Conservation (phyloP, 495 filamentous ascomycete genomes). For the Neohortaea acidophila region DNA sequence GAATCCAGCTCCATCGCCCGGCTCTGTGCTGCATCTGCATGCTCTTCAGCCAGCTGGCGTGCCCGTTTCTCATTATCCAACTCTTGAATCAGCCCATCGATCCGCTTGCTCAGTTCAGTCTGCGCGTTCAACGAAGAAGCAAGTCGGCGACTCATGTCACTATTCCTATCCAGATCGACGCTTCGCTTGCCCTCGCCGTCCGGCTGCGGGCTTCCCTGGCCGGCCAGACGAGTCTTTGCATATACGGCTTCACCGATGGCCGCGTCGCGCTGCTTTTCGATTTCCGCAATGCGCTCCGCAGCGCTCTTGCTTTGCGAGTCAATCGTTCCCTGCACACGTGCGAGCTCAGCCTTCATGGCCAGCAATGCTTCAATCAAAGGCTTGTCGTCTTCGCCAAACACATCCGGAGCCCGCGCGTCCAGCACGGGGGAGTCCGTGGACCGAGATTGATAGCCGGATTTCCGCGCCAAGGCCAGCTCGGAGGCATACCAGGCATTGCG, state of each 20-base stretch:
- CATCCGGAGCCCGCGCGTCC: constrained; percentile 59
- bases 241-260: constrained; percentile 88
- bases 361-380: constrained; percentile 86
- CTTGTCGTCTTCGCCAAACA: constrained; percentile 76
- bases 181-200: constrained; percentile 46
- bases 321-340: constrained; percentile 70
- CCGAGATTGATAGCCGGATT: constrained; percentile 62
- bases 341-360: constrained; percentile 71
- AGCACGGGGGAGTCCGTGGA: constrained; percentile 58
- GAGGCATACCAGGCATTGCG: constrained; percentile 95
- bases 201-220: constrained; percentile 61
- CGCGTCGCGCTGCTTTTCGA: constrained; percentile 82
- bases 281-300: constrained; percentile 76
- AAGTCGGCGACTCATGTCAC: constrained; percentile 67
- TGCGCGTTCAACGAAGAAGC: constrained; percentile 65
- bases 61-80: constrained; percentile 66
- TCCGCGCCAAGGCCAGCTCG: constrained; percentile 75
- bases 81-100: constrained; percentile 52
- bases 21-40: constrained; percentile 63
- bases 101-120: constrained; percentile 52
- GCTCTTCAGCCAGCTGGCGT: constrained; percentile 75
- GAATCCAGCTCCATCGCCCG: constrained; percentile 66
- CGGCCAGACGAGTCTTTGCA: constrained; percentile 82
- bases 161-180: constrained; percentile 45
- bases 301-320: constrained; percentile 71